These are phyloP conservation scores for Microdochium trichocladiopsis DNA, from an alignment of 2,329 filamentous ascomycete genomes.

Conservation along the genomic window DNA sequence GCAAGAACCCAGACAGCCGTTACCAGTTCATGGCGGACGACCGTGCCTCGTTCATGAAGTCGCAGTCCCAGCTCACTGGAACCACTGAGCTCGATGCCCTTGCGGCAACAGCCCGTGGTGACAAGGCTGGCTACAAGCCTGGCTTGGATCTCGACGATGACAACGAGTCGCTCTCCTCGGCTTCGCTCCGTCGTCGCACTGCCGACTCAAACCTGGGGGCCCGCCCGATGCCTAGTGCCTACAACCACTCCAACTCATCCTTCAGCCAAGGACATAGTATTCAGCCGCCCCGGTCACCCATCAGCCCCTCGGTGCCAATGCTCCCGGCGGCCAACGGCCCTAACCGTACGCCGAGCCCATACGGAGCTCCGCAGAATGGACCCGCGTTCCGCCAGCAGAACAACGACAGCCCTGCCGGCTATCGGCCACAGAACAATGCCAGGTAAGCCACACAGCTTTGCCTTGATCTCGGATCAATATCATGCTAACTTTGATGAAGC, in stretches of 20 bases:
- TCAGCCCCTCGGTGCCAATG: slow-evolving; percentile 42
- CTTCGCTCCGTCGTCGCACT: slow-evolving; percentile 34
- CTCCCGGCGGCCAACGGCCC: slow-evolving; percentile 31
- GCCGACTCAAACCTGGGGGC: slow-evolving; percentile 14
- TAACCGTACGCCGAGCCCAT: slow-evolving; percentile 20
- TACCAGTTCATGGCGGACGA: slow-evolving; percentile 90
- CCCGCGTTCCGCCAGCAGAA: slow-evolving; percentile 27
- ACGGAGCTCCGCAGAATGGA: slow-evolving; percentile 21
- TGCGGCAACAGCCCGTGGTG: slow-evolving; percentile 73
- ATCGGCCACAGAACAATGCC: slow-evolving; percentile 32
- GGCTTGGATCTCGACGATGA: slow-evolving; percentile 65
- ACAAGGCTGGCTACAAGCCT: slow-evolving; percentile 49
- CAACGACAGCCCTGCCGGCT: slow-evolving; percentile 30
- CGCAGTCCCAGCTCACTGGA: slow-evolving; percentile 61
- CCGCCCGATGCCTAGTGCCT: slow-evolving; percentile 3
- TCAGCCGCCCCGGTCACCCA: slow-evolving; percentile 33
- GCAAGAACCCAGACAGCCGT: slow-evolving; percentile 79
- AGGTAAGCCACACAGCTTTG: slow-evolving; percentile 28
- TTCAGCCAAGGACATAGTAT: slow-evolving; percentile 15
- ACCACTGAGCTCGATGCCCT: slow-evolving; percentile 78
- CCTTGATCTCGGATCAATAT: background rate
- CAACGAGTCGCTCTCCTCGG: slow-evolving; percentile 56
- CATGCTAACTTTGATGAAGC: slow-evolving; percentile 24
- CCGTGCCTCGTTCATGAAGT: slow-evolving; percentile 86
- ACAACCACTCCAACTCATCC: slow-evolving; percentile 4